Conservation (phyloP, 2,329 filamentous ascomycete species). For the Pestalotiopsis sp. region DNA sequence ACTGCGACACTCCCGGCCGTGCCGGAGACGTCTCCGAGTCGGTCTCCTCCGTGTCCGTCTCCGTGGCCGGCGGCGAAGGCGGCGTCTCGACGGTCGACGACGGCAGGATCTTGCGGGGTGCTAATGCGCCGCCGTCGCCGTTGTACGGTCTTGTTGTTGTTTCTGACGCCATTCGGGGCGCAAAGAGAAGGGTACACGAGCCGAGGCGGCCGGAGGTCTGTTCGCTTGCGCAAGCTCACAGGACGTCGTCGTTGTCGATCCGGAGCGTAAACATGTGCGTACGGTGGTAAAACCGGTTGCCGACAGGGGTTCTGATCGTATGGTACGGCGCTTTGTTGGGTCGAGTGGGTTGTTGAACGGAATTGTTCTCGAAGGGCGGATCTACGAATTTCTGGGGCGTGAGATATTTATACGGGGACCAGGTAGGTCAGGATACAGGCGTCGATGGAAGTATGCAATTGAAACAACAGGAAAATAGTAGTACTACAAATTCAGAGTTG, state of each 20-base stretch:
- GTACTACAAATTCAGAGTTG: not conserved
- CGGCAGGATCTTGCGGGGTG: slow-evolving; percentile 1
- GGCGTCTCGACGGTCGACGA: slow-evolving; percentile 8
- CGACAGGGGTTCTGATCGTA: not conserved
- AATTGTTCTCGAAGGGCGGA: not conserved
- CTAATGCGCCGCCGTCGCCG: slow-evolving; percentile 1
- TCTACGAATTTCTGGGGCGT: not conserved
- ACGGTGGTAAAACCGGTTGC: not conserved
- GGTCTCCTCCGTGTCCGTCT: slow-evolving; percentile 9
- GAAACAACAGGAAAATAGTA: not conserved
- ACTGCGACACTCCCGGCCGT: slow-evolving; percentile 7
- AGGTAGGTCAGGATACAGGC: not conserved
- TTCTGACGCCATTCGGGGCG: not conserved
- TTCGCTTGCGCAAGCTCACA: not conserved
- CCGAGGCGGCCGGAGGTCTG: not conserved
- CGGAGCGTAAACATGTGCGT: not conserved
- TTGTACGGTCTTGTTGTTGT: not conserved
- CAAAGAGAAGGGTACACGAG: not conserved
- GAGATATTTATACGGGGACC: not conserved
- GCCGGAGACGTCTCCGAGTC: slow-evolving; percentile 21
- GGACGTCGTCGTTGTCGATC: not conserved
- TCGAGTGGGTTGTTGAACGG: not conserved
- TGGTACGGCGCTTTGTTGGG: not conserved
- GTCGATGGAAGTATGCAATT: not conserved
- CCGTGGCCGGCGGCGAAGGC: slow-evolving; percentile 12